These are phyloP conservation scores for Drechslera avenae DNA, from an alignment of 2,329 filamentous ascomycete species.

Conservation along the genomic window DNA sequence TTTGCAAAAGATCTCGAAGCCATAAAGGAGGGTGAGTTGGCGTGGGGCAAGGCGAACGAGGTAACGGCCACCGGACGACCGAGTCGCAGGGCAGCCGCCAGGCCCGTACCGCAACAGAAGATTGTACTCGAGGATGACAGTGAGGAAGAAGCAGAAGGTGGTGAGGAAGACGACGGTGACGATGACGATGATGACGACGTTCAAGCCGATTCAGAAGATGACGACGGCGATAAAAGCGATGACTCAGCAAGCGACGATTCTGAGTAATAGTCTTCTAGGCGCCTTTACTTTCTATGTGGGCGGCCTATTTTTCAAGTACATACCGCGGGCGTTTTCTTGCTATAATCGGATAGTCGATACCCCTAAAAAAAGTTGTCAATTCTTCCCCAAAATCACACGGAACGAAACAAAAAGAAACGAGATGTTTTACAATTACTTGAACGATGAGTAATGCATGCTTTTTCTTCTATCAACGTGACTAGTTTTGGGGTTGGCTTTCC, in stretches of 20 bases:
- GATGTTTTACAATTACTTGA: no score
- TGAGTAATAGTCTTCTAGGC: conserved; percentile 20
- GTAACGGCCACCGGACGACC: conserved; percentile 37
- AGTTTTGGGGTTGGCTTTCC: no score
- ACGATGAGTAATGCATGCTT: no score
- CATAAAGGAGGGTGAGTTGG: conserved; percentile 78
- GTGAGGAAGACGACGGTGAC: conserved; percentile 19
- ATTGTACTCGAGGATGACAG: conserved; percentile 33
- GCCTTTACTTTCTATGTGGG: no score
- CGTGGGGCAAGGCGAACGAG: conserved; percentile 66
- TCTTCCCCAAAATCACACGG: not conserved
- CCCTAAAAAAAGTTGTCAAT: not conserved
- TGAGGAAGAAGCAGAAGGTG: conserved; percentile 27
- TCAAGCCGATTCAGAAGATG: conserved; percentile 23
- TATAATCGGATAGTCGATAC: not conserved
- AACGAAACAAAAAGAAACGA: not conserved
- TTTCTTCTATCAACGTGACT: no score
- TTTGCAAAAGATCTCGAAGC: conserved; percentile 82
- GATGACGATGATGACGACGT: conserved; percentile 31
- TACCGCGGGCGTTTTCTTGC: not conserved
- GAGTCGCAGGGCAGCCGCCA: conserved; percentile 31
- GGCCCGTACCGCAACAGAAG: conserved; percentile 24
- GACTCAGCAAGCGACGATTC: conserved; percentile 27
- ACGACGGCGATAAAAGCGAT: conserved; percentile 18
- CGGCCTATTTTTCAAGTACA: no score